Conservation (phyloP, 108 stramenopile species). For the Aurantiochytrium sp. region DNA sequence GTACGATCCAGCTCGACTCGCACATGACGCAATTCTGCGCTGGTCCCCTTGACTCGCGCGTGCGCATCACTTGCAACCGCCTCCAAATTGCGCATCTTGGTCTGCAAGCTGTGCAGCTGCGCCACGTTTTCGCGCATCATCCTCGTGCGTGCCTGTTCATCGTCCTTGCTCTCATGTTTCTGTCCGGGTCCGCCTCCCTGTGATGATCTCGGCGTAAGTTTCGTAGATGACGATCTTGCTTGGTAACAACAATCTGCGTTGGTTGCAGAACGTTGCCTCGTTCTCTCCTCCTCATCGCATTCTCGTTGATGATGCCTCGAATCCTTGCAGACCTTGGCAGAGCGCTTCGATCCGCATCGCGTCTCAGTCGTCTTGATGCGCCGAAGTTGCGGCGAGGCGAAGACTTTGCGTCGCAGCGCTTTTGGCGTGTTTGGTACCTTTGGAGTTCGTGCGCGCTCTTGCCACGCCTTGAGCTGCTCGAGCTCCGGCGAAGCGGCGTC, state of each 20-base stretch:
- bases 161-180: no score
- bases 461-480: not conserved
- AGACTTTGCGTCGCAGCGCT: not conserved
- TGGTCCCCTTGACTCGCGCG: not conserved
- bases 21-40: not conserved
- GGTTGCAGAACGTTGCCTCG: no score
- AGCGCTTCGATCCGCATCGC: no score
- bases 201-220: no score
- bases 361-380: no score
- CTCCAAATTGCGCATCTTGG: not conserved
- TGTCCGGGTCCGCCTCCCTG: no score
- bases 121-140: not conserved
- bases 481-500: not conserved
- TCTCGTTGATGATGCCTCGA: no score
- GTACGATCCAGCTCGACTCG: not conserved
- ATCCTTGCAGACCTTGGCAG: no score
- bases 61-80: not conserved
- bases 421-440: not conserved
- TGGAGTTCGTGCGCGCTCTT: not conserved
- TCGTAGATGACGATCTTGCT: no score
- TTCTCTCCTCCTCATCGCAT: no score
- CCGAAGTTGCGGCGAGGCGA: not conserved
- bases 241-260: no score
- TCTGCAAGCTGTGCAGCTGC: not conserved
- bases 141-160: not conserved